Base-by-base conservation (phyloP, 768 basidiomycete genomes). In the Sporobolomyces pararoseus region DNA sequence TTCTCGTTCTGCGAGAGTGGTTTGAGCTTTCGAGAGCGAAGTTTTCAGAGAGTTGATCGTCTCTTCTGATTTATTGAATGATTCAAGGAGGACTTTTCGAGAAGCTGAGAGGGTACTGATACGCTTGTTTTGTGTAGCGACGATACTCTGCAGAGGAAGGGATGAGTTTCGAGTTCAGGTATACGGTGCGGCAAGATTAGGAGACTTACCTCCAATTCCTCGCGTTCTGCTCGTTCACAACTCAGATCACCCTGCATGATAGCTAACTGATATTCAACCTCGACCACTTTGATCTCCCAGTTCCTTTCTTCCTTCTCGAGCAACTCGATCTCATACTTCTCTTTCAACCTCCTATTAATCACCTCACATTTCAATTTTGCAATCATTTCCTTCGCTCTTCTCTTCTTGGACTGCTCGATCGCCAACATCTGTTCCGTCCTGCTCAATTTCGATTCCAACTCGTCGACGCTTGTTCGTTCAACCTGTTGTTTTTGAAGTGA, bases 281-380 rank as follows among this genome's bases (percentile, higher is more conserved):
- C 53, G 49, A 67, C 66, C 17, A 50, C 16, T 29, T 31, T 39
- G 27, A 60, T 51, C 47, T 74, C 72, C 68, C 62, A 64, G 34
- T 12, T 19, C 31, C 72, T 32, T 29, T 74, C 72, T 46, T 67
- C 72, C 14, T 42, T 32, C 58, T 74, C 72, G 44, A 74, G 63
- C 29, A 74, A 29, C 57, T 59, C 68, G 35, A 74, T 35, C 66
- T 70, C 68, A 65, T 66, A 74, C 54, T 65, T 74, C 55, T 74
- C 68, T 59, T 66, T 67, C 65, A 62, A 65, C 32, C 69, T 51
- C 17, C 72, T 55, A 50, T 63, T 66, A 57, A 59, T 60, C 37
- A 74, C 55, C 66, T 74, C 72, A 53, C 62, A 67, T 27, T 54
- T 52, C 29, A 74, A 31, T 47, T 68, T 70, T 23, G 14, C 46